These are phyloP conservation scores for Chlamydomonas applanata DNA, from an alignment of 139 green algal species.

Conservation along the genomic window DNA sequence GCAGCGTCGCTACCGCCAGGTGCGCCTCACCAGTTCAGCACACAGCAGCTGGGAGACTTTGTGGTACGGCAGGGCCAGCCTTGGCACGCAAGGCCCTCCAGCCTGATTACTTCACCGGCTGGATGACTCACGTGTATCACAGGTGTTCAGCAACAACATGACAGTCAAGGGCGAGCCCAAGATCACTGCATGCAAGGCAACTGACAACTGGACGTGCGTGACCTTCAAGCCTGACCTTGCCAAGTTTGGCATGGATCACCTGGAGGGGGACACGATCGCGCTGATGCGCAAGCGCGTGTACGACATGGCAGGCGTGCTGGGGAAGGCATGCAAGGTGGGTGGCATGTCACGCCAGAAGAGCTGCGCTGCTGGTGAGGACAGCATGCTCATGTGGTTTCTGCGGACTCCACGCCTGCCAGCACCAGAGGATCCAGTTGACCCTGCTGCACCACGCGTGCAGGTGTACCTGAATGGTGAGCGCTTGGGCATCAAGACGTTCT, in stretches of 20 bases:
- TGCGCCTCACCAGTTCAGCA: background rate
- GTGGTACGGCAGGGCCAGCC: no score
- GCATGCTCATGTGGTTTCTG: no score
- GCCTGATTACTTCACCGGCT: no score
- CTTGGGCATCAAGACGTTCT: conserved; percentile 87
- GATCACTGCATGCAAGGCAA: conserved; percentile 84
- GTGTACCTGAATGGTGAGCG: conserved; percentile 86
- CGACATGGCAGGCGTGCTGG: conserved; percentile 93
- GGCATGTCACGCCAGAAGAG: background rate
- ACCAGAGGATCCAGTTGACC: no score
- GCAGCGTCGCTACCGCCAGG: conserved; percentile 84
- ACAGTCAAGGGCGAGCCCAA: conserved; percentile 35
- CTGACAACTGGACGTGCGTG: conserved; percentile 97
- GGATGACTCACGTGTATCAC: background rate
- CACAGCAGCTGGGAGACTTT: background rate
- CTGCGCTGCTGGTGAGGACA: background rate
- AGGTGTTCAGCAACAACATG: conserved; percentile 81
- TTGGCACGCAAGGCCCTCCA: no score
- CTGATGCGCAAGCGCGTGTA: conserved; percentile 96
- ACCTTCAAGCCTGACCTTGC: conserved; percentile 94
- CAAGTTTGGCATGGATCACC: conserved; percentile 91
- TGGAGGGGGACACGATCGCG: conserved; percentile 80
- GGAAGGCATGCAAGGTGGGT: conserved; percentile 85
- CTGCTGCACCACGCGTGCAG: conserved; percentile 71
- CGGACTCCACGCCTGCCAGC: no score